Evolutionary conservation across 1,284 basidiomycete species (phyloP).

Genomic region (Volvariella volvacea): DNA sequence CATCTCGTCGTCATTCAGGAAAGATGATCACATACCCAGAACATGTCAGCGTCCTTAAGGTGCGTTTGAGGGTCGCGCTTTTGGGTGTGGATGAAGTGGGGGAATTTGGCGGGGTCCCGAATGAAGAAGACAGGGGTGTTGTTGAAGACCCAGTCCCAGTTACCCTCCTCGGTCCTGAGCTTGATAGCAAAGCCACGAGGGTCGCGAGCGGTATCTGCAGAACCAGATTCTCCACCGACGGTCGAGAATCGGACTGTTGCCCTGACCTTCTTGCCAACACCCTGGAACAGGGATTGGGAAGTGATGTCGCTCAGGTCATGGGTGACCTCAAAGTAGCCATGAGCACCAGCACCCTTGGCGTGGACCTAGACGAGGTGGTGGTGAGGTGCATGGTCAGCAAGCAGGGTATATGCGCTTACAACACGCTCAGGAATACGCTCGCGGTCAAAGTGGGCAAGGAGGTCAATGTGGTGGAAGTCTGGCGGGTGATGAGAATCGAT

Average conservation of each 20-base stretch:
- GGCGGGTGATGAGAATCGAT: conserved; percentile 3
- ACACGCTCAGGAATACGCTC: conserved; percentile 96
- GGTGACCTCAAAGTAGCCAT: conserved; percentile 88
- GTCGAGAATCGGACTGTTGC: conserved; percentile 84
- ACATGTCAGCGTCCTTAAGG: conserved; percentile 75
- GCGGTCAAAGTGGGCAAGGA: conserved; percentile 86
- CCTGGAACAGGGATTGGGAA: conserved; percentile 63
- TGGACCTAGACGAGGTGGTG: conserved; percentile 47
- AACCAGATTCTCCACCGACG: conserved; percentile 83
- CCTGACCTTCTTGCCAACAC: conserved; percentile 65
- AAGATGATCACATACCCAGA: conserved; percentile 51
- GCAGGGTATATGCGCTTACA: conserved; percentile 30
- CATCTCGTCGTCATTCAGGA: conserved; percentile 4
- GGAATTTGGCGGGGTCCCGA: conserved; percentile 77
- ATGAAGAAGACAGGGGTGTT: conserved; percentile 91
- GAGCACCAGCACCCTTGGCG: conserved; percentile 84
- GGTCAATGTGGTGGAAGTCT: conserved; percentile 88
- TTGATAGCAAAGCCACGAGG: conserved; percentile 92
- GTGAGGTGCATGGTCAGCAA: background rate
- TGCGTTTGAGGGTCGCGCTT: conserved; percentile 90
- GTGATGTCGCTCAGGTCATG: conserved; percentile 79
- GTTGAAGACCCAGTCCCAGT: conserved; percentile 89
- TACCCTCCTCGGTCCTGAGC: conserved; percentile 84
- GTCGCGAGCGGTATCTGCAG: conserved; percentile 87
- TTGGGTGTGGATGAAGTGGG: conserved; percentile 94